Percentiles rank a stretch among this genome's conserved stretches.
Conservation (phyloP, 1,284 basidiomycete genomes). For the Sporisorium sorghi region DNA sequence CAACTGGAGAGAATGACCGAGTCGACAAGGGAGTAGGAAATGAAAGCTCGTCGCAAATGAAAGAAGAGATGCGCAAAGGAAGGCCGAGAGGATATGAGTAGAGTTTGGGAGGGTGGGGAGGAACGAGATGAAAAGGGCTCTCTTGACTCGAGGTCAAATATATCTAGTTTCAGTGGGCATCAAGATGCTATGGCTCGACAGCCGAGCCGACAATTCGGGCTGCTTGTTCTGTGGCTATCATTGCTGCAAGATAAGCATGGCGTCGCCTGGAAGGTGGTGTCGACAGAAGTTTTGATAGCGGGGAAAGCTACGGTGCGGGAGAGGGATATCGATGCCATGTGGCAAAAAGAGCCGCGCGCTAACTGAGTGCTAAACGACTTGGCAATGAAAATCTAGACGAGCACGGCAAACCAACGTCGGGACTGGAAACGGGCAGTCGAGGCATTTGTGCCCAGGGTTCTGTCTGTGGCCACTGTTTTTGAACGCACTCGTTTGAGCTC, state of each 20-base stretch:
- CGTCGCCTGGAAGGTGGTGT: background rate
- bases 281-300: too few species aligned
- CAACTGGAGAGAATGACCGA: background rate
- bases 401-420: too few species aligned
- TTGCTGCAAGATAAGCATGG: conserved; percentile 1
- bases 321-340: background rate
- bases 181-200: background rate
- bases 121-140: background rate
- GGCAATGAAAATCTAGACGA: too few species aligned
- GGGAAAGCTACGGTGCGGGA: background rate
- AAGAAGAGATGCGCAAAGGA: background rate
- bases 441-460: too few species aligned
- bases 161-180: background rate
- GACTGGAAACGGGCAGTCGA: too few species aligned
- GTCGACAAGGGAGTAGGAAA: background rate
- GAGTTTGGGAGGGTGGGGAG: background rate
- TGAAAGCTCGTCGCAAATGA: background rate
- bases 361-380: conserved; percentile 6
- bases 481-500: too few species aligned
- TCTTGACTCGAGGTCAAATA: background rate
- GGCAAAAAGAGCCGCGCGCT: background rate
- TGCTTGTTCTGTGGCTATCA: background rate
- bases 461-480: too few species aligned
- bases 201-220: background rate
- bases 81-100: background rate